Evolutionary conservation across 2,329 filamentous ascomycete species (phyloP), one percentile per base, ranked within the genome.

Genomic region (Plectosphaerella sp.): DNA sequence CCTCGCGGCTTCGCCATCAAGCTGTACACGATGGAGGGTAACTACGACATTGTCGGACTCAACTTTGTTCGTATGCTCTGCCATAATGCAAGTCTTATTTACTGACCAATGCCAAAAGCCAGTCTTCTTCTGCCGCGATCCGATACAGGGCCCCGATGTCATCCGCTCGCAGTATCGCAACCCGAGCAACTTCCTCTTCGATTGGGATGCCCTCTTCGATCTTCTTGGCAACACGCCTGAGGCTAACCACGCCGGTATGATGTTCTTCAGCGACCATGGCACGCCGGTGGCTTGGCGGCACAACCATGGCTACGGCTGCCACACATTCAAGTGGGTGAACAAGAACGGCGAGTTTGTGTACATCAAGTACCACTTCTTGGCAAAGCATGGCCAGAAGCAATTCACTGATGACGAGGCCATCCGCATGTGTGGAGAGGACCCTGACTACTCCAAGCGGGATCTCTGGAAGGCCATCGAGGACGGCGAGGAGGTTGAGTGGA

Each of bases 401-500:
- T 74, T 77, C 57, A 74, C 71, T 8, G 66, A 71, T 36, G 61
- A 67, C 11, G 70, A 78, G 52, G 75, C 75, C 4, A 67, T 73
- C 35, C 62, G 63, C 12, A 70, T 76, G 55, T 70, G 67, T 36
- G 76, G 76, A 16, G 68, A 76, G 49, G 73, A 80, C 55, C 76
- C 76, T 0, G 77, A 78, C 56, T 79, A 73, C 62, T 73, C 70
- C 16, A 79, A 76, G 58, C 72, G 77, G 57, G 80, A 84, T 54
- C 71, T 84, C 5, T 82, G 77, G 64, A 67, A 79, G 6, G 67
- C 78, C 16, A 83, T 84, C 53, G 67, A 77, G 49, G 67, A 68
- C 18, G 77, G 77, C 41, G 73, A 83, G 33, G 71, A 72, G 55
- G 74, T 79, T 25, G 74, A 73, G 11, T 84, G 79, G 78, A 79